A percentile compares a stretch with the other conserved stretches of the same genome.
phyloP scores from a whole-genome alignment of 306 rosid genomes.

The Dalbergia oliveri region DNA sequence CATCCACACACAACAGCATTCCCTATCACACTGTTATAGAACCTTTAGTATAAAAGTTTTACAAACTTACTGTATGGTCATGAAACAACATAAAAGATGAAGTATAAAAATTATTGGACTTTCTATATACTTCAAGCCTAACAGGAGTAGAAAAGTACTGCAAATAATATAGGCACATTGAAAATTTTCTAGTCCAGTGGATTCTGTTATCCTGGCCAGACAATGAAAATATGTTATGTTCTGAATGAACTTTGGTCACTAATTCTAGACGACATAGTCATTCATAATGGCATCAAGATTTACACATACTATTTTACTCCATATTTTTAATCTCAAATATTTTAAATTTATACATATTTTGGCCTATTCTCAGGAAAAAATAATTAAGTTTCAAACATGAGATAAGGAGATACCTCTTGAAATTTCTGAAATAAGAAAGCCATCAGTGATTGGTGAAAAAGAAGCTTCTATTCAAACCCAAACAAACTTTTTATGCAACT shows the following conservation, averaged over 20 bases:
- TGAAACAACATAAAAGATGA: background rate
- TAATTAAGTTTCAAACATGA: conserved; percentile 15
- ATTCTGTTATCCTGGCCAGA: background rate
- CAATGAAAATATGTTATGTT: background rate
- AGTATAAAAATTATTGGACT: background rate
- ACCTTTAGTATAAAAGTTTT: background rate
- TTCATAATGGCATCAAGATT: background rate
- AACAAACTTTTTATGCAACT: background rate
- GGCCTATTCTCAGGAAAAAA: background rate
- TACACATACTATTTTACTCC: background rate
- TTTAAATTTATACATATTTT: conserved; percentile 14
- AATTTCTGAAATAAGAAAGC: conserved; percentile 82
- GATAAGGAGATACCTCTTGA: conserved; percentile 72
- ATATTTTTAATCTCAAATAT: background rate
- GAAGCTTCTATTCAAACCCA: conserved; percentile 35
- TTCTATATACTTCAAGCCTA: background rate
- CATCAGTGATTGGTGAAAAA: conserved; percentile 47
- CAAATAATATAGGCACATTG: background rate
- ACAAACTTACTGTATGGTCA: background rate
- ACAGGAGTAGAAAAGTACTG: background rate
- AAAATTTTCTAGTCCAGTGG: background rate
- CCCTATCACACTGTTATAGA: background rate
- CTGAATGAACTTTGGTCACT: conserved; percentile 1
- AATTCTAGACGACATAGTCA: conserved; percentile 1
- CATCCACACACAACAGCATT: conserved; percentile 1